Evolutionary conservation across 2,329 filamentous ascomycete genomes (phyloP).

Genomic region (Aureobasidium musti): DNA sequence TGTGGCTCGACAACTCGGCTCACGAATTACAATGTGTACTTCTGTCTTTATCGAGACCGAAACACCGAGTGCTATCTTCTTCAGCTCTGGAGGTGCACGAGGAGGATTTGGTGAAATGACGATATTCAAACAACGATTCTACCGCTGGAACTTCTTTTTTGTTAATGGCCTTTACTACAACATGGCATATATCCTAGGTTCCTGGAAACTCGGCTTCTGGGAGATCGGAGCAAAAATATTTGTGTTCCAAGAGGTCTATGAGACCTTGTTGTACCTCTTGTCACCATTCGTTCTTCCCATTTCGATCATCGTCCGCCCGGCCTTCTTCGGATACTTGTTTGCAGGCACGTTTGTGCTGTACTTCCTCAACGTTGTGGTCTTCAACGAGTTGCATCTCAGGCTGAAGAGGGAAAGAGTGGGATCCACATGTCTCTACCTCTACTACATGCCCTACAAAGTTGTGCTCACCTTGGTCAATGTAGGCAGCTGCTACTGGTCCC

Average conservation of each 20-base stretch:
- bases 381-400: conserved; percentile 54
- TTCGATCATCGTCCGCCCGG: conserved; percentile 48
- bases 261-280: conserved; percentile 51
- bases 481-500: conserved; percentile 36
- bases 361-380: conserved; percentile 48
- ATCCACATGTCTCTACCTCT: conserved; percentile 44
- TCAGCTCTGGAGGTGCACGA: conserved; percentile 44
- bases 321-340: conserved; percentile 46
- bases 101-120: conserved; percentile 58
- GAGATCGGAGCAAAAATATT: conserved; percentile 55
- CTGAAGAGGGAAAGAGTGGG: conserved; percentile 49
- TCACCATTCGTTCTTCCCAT: conserved; percentile 52
- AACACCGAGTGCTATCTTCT: conserved; percentile 50
- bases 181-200: conserved; percentile 49
- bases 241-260: conserved; percentile 54
- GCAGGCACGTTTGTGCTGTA: conserved; percentile 47
- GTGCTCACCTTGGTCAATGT: conserved; percentile 51
- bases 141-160: conserved; percentile 57
- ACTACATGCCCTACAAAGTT: conserved; percentile 52
- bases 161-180: conserved; percentile 54
- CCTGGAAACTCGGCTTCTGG: conserved; percentile 54
- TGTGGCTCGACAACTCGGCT: conserved; percentile 49
- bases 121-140: conserved; percentile 55
- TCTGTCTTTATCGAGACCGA: conserved; percentile 56
- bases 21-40: conserved; percentile 53